phyloP scores from a whole-genome alignment of 257 asterid species.

The Solanum chiquidenum region DNA sequence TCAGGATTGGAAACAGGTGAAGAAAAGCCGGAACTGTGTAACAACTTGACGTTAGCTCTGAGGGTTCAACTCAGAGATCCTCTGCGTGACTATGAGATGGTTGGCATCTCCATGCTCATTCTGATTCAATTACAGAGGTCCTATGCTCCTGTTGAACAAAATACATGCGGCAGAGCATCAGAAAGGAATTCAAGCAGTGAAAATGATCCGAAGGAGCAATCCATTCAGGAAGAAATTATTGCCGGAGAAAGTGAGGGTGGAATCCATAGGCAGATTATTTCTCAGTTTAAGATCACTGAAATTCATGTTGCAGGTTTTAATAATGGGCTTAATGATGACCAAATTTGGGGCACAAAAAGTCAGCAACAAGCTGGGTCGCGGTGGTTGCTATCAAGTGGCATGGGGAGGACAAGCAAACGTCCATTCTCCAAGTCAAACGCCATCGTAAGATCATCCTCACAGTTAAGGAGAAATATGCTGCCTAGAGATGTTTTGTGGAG shows the following conservation, averaged over 20 bases:
- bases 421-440: slow-evolving; percentile 24
- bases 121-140: slow-evolving; percentile 41
- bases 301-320: slow-evolving; percentile 55
- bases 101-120: slow-evolving; percentile 64
- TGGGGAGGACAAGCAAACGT: slow-evolving; percentile 30
- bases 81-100: slow-evolving; percentile 51
- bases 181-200: slow-evolving; percentile 5
- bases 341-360: slow-evolving; percentile 35
- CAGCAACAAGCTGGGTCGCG: slow-evolving; percentile 54
- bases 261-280: not conserved
- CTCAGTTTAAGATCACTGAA: slow-evolving; percentile 43
- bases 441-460: slow-evolving; percentile 24
- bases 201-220: slow-evolving; percentile 6
- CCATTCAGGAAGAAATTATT: slow-evolving; percentile 2
- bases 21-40: not conserved
- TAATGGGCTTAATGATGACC: slow-evolving; percentile 19
- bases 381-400: slow-evolving; percentile 73
- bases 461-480: slow-evolving; percentile 14
- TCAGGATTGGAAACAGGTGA: not conserved
- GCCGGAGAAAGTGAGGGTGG: slow-evolving; percentile 1
- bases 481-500: slow-evolving; percentile 54
- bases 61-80: slow-evolving; percentile 86
- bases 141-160: slow-evolving; percentile 3
- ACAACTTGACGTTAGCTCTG: slow-evolving; percentile 39
- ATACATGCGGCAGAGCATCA: not conserved